Base-by-base conservation (phyloP, 768 basidiomycete species). In the Paxillus rubicundulus region DNA sequence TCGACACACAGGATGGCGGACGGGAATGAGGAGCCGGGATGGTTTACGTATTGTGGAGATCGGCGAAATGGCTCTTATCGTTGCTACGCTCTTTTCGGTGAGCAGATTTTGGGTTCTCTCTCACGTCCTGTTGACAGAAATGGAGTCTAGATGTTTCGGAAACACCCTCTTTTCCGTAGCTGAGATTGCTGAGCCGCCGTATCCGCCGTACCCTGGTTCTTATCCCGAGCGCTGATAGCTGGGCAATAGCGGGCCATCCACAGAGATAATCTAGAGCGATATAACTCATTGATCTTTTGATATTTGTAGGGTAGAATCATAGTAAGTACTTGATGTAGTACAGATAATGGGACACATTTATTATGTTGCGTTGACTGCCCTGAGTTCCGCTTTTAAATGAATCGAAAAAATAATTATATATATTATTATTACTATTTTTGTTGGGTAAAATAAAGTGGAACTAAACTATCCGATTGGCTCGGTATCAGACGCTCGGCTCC, bases 381-480 rank as follows among this genome's bases (percentile, higher is more conserved):
- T 33, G 33, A 33, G 33, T 37, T 33, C 36, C 36, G 46, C 38
- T 10, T n/a, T 27, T 17, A 5, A 47, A 16, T 3, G 13, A 12
- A 18, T 24, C 6, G 9, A 46, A 47, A 50, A 54, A 57, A 63
- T 58, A 59, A 61, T 61, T 48, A 59, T 53, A 61, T 62, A 58
- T 55, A 52, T 48, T 68, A 65, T 68, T 57, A 54, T 61, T 61
- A 24, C 6, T 5, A 2, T 24, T 24, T 24, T 24, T 4, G 24
- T 67, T 66, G 61, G 65, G 53, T 57, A 53, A 32, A 49, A 56
- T 57, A 57, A 61, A 57, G 53, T 45, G 10, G 37, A 36, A 57
- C 47, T 56, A 54, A 42, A 54, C 46, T 71, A 75, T 80, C 82
- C 82, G 82, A 82, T 82, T 82, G 82, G 80, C 57, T 80, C 82